phyloP scores from a whole-genome alignment of 805 yeast species.

The Kodamaea hsintzibuensis region DNA sequence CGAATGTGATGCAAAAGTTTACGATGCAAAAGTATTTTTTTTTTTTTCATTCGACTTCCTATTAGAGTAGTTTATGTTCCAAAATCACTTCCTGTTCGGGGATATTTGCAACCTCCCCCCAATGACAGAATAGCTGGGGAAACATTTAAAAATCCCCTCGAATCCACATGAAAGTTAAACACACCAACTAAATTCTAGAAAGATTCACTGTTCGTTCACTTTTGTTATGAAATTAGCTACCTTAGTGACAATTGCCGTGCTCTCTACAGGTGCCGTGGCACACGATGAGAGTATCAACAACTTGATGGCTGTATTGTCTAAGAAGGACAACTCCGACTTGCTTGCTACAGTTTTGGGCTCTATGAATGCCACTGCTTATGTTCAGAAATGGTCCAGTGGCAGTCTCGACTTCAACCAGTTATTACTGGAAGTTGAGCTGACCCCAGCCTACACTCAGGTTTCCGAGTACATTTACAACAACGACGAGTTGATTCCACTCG shows the following conservation, averaged over 20 bases:
- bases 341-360: conserved; percentile 2
- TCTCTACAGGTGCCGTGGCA: conserved; percentile 8
- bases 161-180: neutral
- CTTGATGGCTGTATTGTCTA: conserved; percentile 8
- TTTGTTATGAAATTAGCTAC: neutral
- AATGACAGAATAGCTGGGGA: no score
- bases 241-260: conserved; percentile 4
- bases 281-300: conserved; percentile 3
- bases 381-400: neutral
- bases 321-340: conserved; percentile 10
- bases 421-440: conserved; percentile 12
- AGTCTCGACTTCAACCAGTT: conserved; percentile 1
- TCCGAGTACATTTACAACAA: conserved; percentile 16
- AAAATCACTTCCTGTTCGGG: no score
- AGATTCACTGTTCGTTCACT: no score
- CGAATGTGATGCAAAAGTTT: no score
- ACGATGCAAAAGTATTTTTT: no score
- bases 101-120: no score
- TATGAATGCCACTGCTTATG: conserved; percentile 3
- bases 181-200: neutral
- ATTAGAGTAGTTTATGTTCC: no score
- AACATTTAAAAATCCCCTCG: neutral
- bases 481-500: conserved; percentile 12
- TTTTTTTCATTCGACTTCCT: no score
- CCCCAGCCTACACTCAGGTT: conserved; percentile 18